Evolutionary conservation across 306 rosid species (phyloP).

Genomic region (Echinosophora koreensis): DNA sequence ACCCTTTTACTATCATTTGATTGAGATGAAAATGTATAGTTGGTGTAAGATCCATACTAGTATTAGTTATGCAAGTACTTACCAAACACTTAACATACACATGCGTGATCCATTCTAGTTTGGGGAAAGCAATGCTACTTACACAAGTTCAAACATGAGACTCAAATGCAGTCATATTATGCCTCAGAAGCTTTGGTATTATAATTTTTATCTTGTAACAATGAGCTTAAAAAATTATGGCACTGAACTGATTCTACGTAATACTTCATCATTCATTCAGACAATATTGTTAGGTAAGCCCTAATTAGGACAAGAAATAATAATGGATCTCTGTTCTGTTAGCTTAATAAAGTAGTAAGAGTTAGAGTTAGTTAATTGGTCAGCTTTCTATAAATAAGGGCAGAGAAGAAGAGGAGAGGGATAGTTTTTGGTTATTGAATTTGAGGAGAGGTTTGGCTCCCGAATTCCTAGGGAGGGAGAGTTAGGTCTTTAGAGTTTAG

Average conservation of each 20-base stretch:
- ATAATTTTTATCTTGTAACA: background rate
- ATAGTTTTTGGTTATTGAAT: too few species aligned
- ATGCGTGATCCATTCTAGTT: background rate
- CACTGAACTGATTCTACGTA: background rate
- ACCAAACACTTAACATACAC: background rate
- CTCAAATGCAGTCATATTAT: too few species aligned
- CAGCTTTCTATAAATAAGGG: too few species aligned
- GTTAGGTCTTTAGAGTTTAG: too few species aligned
- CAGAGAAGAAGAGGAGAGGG: too few species aligned
- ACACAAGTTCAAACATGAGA: background rate
- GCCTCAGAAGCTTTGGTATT: background rate
- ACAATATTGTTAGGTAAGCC: background rate
- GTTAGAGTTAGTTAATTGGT: too few species aligned
- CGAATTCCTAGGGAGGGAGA: too few species aligned
- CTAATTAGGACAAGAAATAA: too few species aligned
- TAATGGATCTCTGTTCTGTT: too few species aligned
- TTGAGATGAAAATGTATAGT: background rate
- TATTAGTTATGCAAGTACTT: background rate
- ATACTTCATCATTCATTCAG: background rate
- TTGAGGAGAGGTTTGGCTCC: too few species aligned
- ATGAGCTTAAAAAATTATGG: background rate
- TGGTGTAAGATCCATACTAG: background rate
- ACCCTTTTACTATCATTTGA: background rate
- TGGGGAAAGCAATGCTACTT: background rate
- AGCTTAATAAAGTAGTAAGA: too few species aligned